Evolutionary conservation across 2,329 filamentous ascomycete species (phyloP), one percentile per base, ranked within the genome.

Genomic region (Alternaria conjuncta): DNA sequence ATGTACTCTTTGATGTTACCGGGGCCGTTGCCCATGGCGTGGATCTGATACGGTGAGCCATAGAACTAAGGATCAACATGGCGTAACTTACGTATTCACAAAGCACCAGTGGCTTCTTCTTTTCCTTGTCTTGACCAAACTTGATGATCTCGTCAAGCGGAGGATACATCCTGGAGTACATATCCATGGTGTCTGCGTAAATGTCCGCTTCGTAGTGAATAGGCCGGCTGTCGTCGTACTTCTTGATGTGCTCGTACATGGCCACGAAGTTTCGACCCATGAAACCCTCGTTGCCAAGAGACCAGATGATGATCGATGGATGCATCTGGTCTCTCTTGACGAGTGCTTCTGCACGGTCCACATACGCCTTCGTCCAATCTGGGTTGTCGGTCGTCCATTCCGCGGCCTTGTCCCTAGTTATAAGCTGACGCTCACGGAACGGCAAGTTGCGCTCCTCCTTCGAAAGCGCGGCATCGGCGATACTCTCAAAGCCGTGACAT

Each of bases 11-110:
- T 85, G 11, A 93, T 82, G 32, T 86, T 87, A 2, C 91, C 90
- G 0, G 91, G 91, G 0, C 90, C 90, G 70, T 92, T 93, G 6
- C 91, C 91, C 90, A 93, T 92, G 2, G 91, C 89, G 70, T 86
- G 85, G 0, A 80, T 70, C 71, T 75, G n/a, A 32, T 13, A 20
- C 7, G 59, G 53, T 63, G 15, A 63, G 43, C 15, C 10, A 7
- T 18, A n/a, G 25, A 6, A 5, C 11, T 20, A 20, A 5, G 7
- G 2, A 1, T 5, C 2, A 20, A n/a, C 21, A 13, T 13, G 5
- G 51, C 4, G 3, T 9, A 46, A 67, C 73, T 64, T 63, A 74
- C 83, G 61, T 83, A 87, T 70, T 87, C 85, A 64, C 85, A 87
- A 5, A 85, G 82, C 2, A 91, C 80, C 2, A 91, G 79, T 0